Conservation (phyloP, 441 rosid species). For the Populus tomentosa region DNA sequence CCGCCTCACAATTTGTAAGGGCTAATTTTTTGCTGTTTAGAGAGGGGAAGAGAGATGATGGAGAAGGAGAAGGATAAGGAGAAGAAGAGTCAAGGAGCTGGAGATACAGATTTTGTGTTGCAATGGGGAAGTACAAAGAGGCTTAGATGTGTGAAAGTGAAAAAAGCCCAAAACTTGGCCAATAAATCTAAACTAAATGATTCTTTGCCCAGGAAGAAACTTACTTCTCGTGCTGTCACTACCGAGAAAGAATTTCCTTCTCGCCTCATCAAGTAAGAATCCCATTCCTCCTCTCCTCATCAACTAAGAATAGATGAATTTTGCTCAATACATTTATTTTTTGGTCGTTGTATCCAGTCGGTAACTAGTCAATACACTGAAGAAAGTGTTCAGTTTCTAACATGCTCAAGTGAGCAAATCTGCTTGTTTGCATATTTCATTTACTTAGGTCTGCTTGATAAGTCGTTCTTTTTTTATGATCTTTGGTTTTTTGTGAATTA, state of each 20-base stretch:
- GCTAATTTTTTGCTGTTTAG: slow-evolving; percentile 4
- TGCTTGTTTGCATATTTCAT: background rate
- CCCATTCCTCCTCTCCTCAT: background rate
- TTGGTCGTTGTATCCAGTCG: background rate
- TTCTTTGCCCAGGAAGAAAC: slow-evolving; percentile 48
- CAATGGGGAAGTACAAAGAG: slow-evolving; percentile 92
- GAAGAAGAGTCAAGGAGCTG: slow-evolving; percentile 40
- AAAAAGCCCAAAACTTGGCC: slow-evolving; percentile 47
- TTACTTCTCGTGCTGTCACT: slow-evolving; percentile 36
- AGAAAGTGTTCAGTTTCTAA: background rate
- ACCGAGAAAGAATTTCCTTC: slow-evolving; percentile 50
- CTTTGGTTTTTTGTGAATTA: background rate
- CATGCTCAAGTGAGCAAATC: background rate
- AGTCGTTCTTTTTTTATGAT: background rate
- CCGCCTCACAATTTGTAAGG: background rate
- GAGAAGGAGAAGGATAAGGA: slow-evolving; percentile 29
- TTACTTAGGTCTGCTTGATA: background rate
- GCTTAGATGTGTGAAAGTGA: slow-evolving; percentile 72
- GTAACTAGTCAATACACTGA: background rate
- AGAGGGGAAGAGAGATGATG: slow-evolving; percentile 10
- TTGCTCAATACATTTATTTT: background rate
- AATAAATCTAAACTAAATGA: slow-evolving; percentile 39
- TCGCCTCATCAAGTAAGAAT: slow-evolving; percentile 52
- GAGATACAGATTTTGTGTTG: slow-evolving; percentile 70
- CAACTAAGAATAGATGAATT: background rate